Evolutionary conservation across 208 protist genomes (phyloP).

Genomic region (Leishmania aethiopica): DNA sequence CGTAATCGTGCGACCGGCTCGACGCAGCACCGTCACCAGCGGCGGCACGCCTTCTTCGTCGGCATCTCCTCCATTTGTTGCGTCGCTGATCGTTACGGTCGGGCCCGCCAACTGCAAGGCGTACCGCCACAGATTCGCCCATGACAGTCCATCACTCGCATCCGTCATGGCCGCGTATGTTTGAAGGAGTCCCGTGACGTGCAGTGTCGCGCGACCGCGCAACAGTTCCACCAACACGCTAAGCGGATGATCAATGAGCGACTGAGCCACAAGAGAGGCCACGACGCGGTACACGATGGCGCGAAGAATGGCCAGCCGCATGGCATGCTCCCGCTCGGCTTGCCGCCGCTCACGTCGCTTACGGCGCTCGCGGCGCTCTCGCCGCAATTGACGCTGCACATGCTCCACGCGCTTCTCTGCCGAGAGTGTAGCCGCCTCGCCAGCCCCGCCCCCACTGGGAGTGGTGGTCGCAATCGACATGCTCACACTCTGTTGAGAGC

Average conservation of each 20-base stretch:
- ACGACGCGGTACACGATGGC: constrained; percentile 80
- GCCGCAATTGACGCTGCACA: constrained; percentile 24
- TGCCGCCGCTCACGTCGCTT: constrained; percentile 30
- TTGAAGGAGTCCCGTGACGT: constrained; percentile 58
- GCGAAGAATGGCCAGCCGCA: constrained; percentile 51
- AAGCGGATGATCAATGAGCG: constrained; percentile 74
- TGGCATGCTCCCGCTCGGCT: constrained; percentile 30
- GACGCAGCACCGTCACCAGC: constrained; percentile 43
- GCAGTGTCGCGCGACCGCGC: constrained; percentile 69
- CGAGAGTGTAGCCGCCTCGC: background rate
- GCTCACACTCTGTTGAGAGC: constrained; percentile 13
- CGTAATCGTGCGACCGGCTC: constrained; percentile 41
- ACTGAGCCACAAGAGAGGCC: constrained; percentile 58
- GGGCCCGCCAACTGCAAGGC: background rate
- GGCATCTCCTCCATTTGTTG: constrained; percentile 1
- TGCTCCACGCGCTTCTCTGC: constrained; percentile 26
- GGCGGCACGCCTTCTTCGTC: constrained; percentile 36
- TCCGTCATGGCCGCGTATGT: constrained; percentile 43
- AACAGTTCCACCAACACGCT: constrained; percentile 68
- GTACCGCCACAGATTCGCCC: constrained; percentile 20
- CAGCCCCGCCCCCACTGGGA: background rate
- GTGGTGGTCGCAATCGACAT: background rate
- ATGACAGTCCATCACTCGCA: constrained; percentile 13
- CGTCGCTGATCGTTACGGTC: too few species aligned
- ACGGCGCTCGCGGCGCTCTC: constrained; percentile 12